Conservation (phyloP, 305 asterid species). For the Fraxinus ornus region DNA sequence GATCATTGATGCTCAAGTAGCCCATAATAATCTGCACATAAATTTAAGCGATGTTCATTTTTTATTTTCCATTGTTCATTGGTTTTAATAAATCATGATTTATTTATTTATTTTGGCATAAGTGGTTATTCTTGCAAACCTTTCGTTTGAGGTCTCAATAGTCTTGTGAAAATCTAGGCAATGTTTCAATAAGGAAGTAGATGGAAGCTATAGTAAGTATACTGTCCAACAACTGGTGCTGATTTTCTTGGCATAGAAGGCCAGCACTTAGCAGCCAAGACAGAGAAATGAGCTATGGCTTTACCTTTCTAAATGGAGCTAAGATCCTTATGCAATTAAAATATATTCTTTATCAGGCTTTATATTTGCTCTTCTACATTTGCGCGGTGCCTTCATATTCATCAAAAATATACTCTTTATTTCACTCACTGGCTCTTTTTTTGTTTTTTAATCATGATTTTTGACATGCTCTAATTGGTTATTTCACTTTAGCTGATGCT, state of each 20-base stretch:
- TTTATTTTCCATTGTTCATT: not conserved
- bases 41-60: not conserved
- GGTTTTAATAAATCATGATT: not conserved
- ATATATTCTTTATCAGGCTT: slow-evolving; percentile 10
- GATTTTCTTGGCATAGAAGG: slow-evolving; percentile 1
- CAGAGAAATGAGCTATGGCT: not conserved
- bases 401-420: slow-evolving; percentile 4
- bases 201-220: slow-evolving; percentile 1
- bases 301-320: slow-evolving; percentile 12
- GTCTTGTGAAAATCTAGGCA: slow-evolving; percentile 10
- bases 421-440: slow-evolving; percentile 3
- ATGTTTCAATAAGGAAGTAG: slow-evolving; percentile 2
- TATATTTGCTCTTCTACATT: slow-evolving; percentile 11
- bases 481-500: slow-evolving; percentile 61
- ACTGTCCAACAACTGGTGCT: slow-evolving; percentile 4
- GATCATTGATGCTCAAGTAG: slow-evolving; percentile 1
- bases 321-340: not conserved
- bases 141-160: not conserved
- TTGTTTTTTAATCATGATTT: not conserved
- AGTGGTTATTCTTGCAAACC: not conserved
- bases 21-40: not conserved
- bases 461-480: slow-evolving; percentile 24
- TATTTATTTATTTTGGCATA: not conserved
- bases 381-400: slow-evolving; percentile 10
- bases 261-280: not conserved